Conservation (phyloP, 2,329 filamentous ascomycete genomes). For the Talaromyces sp. region DNA sequence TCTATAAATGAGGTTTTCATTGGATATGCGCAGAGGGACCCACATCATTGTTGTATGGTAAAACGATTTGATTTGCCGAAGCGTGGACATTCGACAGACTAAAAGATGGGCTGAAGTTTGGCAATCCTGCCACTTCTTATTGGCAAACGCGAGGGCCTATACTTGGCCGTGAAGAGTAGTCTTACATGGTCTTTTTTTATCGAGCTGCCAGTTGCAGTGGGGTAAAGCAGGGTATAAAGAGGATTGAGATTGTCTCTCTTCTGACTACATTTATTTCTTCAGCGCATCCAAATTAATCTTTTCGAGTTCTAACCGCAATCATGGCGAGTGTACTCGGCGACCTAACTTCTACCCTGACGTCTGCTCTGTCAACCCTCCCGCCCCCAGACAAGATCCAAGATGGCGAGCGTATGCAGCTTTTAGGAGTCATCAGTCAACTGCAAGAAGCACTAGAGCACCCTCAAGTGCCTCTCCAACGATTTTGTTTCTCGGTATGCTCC, state of each 20-base stretch:
- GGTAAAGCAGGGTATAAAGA: background rate
- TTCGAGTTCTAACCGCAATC: background rate
- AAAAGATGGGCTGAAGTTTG: background rate
- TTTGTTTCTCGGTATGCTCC: slow-evolving; percentile 1
- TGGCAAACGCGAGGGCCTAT: background rate
- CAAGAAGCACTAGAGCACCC: slow-evolving; percentile 2
- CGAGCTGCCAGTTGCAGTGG: background rate
- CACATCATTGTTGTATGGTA: background rate
- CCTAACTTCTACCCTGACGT: background rate
- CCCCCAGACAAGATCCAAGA: slow-evolving; percentile 13
- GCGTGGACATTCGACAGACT: background rate
- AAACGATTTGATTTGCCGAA: background rate
- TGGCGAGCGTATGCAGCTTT: slow-evolving; percentile 13
- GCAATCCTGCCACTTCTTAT: background rate
- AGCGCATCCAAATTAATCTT: background rate
- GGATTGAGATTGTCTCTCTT: background rate
- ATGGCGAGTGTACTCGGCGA: background rate
- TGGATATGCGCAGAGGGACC: background rate
- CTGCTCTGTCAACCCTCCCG: slow-evolving; percentile 5
- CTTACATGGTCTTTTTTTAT: background rate
- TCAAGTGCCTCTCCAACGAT: background rate
- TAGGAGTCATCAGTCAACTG: slow-evolving; percentile 10
- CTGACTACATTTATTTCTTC: background rate
- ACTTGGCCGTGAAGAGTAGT: background rate
- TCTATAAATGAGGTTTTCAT: no score